A percentile compares a stretch with the other conserved stretches of the same genome.
Conservation (phyloP, 1,284 basidiomycete species). For the Rugiboletus extremiorientalis region DNA sequence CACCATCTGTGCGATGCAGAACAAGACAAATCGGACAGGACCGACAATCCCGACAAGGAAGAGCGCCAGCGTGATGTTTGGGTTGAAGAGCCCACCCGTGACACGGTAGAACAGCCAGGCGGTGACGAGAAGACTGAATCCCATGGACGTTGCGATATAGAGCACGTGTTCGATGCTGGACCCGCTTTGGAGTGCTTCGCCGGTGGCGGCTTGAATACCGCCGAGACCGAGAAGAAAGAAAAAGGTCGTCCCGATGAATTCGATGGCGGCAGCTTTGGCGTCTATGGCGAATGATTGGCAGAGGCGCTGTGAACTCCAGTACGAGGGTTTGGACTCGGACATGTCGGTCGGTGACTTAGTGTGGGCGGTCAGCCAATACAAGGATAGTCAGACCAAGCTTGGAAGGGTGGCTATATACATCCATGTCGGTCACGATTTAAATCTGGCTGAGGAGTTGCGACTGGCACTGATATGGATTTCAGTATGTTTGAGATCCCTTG, state of each 20-base stretch:
- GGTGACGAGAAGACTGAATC: slow-evolving; percentile 64
- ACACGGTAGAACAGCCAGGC: slow-evolving; percentile 77
- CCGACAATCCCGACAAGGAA: slow-evolving; percentile 58
- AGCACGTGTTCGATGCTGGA: slow-evolving; percentile 44
- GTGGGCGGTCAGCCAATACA: background rate
- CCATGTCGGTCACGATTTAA: slow-evolving; percentile 4
- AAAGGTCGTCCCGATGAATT: slow-evolving; percentile 56
- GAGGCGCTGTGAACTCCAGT: slow-evolving; percentile 27
- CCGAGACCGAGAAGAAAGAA: slow-evolving; percentile 65
- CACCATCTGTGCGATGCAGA: slow-evolving; percentile 59
- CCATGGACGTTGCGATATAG: slow-evolving; percentile 65
- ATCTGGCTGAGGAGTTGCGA: background rate
- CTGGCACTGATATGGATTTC: background rate
- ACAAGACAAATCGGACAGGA: slow-evolving; percentile 61
- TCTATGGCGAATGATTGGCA: slow-evolving; percentile 34
- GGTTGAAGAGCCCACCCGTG: slow-evolving; percentile 73
- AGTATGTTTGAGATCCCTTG: background rate
- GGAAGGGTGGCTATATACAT: background rate
- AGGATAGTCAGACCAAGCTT: background rate
- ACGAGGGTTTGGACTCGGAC: slow-evolving; percentile 2
- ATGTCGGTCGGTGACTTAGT: background rate
- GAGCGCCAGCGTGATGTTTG: slow-evolving; percentile 64
- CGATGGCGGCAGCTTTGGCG: slow-evolving; percentile 47
- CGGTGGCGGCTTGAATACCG: slow-evolving; percentile 54
- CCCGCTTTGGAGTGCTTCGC: slow-evolving; percentile 28